A percentile compares a stretch with the other conserved stretches of the same genome.
Conservation (phyloP, 1,139 yeast genomes). For the Yamadazyma membranifaciens region DNA sequence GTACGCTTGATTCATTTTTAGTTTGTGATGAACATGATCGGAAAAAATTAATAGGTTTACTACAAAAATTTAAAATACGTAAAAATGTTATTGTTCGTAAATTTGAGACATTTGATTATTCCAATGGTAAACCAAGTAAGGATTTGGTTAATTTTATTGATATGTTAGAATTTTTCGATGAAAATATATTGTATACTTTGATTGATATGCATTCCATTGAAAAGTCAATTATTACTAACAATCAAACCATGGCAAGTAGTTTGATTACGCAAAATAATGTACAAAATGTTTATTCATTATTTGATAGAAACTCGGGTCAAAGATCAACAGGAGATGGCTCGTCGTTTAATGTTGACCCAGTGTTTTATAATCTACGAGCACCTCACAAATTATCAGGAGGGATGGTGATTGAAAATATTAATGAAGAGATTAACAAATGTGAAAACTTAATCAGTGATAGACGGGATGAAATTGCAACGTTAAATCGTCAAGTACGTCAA, state of each 20-base stretch:
- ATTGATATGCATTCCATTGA: conserved; percentile 69
- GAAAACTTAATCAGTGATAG: conserved; percentile 7
- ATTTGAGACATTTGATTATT: conserved; percentile 55
- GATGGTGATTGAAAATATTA: conserved; percentile 19
- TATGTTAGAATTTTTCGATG: conserved; percentile 54
- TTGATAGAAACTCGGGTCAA: conserved; percentile 40
- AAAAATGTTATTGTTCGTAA: conserved; percentile 52
- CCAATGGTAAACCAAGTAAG: conserved; percentile 24
- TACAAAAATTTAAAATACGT: conserved; percentile 27
- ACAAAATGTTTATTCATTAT: conserved; percentile 42
- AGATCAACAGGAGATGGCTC: conserved; percentile 38
- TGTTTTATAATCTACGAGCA: conserved; percentile 34
- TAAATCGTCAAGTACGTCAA: conserved; percentile 18
- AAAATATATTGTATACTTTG: conserved; percentile 55
- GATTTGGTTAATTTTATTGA: conserved; percentile 54
- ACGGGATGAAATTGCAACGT: conserved; percentile 14
- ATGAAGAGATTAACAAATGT: conserved; percentile 16
- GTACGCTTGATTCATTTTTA: conserved; percentile 59
- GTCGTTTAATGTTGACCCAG: conserved; percentile 59
- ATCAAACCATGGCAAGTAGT: conserved; percentile 50
- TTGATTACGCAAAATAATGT: conserved; percentile 40
- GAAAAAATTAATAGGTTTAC: conserved; percentile 40
- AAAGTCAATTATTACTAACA: conserved; percentile 50
- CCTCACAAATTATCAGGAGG: conserved; percentile 29
- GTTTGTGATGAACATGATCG: conserved; percentile 68